Percentiles rank a stretch among this genome's conserved stretches.
Evolutionary conservation across 768 basidiomycete species (phyloP).

Genomic region (Coprinellus aureogranulatus): DNA sequence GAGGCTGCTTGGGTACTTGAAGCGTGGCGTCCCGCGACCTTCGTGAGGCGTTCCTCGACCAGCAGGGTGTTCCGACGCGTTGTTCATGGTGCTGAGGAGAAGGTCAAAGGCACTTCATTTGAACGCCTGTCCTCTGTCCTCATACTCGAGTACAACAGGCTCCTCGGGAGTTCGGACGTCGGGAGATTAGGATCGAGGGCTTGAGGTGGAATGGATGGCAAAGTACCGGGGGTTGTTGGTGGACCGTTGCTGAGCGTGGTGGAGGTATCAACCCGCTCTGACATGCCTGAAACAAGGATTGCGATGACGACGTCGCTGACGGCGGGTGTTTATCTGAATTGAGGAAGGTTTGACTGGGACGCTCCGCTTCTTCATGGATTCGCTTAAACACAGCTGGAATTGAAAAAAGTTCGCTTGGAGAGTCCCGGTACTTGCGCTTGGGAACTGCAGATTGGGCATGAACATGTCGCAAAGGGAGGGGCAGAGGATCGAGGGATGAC

Average conservation of each 20-base stretch:
- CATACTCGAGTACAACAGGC: too few relatives aligned
- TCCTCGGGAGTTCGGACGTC: constrained; percentile 86
- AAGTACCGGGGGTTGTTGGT: constrained; percentile 17
- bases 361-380: constrained; percentile 79
- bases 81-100: too few relatives aligned
- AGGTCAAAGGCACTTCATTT: too few relatives aligned
- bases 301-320: constrained; percentile 15
- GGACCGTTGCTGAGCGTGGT: constrained; percentile 36
- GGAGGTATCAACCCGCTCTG: constrained; percentile 73
- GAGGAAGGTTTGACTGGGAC: constrained; percentile 78
- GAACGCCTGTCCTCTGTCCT: too few relatives aligned
- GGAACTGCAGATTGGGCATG: constrained; percentile 45
- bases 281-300: constrained; percentile 69
- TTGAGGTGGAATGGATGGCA: constrained; percentile 44
- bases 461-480: constrained; percentile 48
- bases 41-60: too few relatives aligned
- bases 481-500: constrained; percentile 43
- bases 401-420: constrained; percentile 43
- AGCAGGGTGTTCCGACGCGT: too few relatives aligned
- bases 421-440: constrained; percentile 71
- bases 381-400: constrained; percentile 62
- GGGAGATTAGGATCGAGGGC: constrained; percentile 74
- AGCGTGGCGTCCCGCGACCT: too few relatives aligned
- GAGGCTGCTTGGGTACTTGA: too few relatives aligned
- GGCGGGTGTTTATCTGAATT: constrained; percentile 64